Evolutionary conservation across 2,329 filamentous ascomycete species (phyloP).

Genomic region (Onygenales sp.): DNA sequence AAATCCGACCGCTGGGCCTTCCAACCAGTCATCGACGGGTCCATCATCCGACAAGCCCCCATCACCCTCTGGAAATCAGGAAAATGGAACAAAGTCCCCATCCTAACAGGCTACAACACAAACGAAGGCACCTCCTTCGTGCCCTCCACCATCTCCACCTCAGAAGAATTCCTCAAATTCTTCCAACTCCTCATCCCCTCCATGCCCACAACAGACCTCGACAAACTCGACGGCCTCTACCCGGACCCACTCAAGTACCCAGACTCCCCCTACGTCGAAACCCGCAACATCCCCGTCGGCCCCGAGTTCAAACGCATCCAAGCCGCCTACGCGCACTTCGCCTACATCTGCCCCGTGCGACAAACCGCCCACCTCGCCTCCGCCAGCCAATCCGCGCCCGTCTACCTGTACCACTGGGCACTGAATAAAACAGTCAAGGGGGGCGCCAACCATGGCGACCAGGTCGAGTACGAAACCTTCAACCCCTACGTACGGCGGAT

Average conservation of each 20-base stretch:
- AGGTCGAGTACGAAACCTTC: slow-evolving; percentile 40
- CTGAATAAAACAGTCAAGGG: slow-evolving; percentile 34
- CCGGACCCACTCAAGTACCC: slow-evolving; percentile 44
- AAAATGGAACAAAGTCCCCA: slow-evolving; percentile 47
- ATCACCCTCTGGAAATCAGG: slow-evolving; percentile 49
- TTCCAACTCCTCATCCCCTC: slow-evolving; percentile 53
- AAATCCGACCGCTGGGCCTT: slow-evolving; percentile 48
- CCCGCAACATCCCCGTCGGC: slow-evolving; percentile 27
- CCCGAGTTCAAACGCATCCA: slow-evolving; percentile 44
- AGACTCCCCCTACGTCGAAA: slow-evolving; percentile 33
- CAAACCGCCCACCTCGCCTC: slow-evolving; percentile 36
- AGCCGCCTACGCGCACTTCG: slow-evolving; percentile 41
- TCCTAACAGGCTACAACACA: slow-evolving; percentile 61
- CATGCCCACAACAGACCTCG: slow-evolving; percentile 44
- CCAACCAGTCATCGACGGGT: slow-evolving; percentile 58
- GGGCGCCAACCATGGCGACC: slow-evolving; percentile 41
- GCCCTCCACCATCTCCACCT: slow-evolving; percentile 37
- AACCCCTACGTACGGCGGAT: slow-evolving; percentile 24
- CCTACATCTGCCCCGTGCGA: slow-evolving; percentile 40
- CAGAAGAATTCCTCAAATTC: slow-evolving; percentile 49
- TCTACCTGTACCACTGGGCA: slow-evolving; percentile 49
- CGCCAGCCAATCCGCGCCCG: slow-evolving; percentile 22
- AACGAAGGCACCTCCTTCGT: slow-evolving; percentile 62
- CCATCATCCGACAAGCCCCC: slow-evolving; percentile 49
- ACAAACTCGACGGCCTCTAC: slow-evolving; percentile 50